phyloP scores from a whole-genome alignment of 345 rosid genomes.

The Dovyalis caffra region DNA sequence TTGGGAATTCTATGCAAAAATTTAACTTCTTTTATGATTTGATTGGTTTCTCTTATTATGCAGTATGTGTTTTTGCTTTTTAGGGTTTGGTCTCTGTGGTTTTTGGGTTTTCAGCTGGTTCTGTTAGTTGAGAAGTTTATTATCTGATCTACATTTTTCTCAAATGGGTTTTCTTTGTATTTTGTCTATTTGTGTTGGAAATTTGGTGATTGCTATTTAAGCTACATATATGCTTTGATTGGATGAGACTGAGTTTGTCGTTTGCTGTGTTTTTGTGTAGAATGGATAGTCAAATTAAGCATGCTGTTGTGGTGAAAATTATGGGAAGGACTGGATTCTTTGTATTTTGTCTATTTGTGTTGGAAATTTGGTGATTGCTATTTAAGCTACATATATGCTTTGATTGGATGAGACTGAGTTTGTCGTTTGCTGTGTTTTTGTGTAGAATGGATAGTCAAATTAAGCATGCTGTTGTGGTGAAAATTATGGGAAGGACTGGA shows the following conservation, averaged over 20 bases:
- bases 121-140: background rate
- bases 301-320: constrained; percentile 16
- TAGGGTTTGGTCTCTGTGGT: background rate
- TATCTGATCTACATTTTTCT: background rate
- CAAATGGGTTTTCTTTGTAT: background rate
- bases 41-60: no score
- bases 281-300: constrained; percentile 10
- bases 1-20: background rate
- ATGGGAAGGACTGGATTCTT: constrained; percentile 18
- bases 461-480: constrained; percentile 18
- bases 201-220: background rate
- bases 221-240: background rate
- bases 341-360: background rate
- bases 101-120: background rate
- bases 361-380: background rate
- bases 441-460: constrained; percentile 5
- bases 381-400: background rate
- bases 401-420: background rate
- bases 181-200: background rate
- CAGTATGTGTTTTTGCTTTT: background rate
- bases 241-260: background rate
- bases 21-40: background rate
- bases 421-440: background rate
- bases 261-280: background rate
- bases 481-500: constrained; percentile 21